Conservation (phyloP, 2,329 filamentous ascomycete genomes). For the Polychaeton citri region DNA sequence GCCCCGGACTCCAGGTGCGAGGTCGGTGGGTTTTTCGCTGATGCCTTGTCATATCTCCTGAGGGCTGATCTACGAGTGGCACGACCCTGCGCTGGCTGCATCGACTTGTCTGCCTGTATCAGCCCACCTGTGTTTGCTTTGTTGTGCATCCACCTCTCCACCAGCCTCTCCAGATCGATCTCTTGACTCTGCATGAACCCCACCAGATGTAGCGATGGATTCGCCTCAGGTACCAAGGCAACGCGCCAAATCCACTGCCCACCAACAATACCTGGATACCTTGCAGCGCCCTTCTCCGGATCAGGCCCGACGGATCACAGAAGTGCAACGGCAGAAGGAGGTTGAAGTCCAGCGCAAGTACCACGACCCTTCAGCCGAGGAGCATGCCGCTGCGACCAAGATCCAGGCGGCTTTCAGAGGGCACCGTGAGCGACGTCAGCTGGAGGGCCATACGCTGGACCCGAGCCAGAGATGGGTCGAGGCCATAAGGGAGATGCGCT, state of each 20-base stretch:
- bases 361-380: constrained; percentile 8
- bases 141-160: too few relatives aligned
- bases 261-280: constrained; percentile 13
- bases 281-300: constrained; percentile 9
- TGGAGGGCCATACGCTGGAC: constrained; percentile 54
- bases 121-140: too few relatives aligned
- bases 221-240: neutral
- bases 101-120: too few relatives aligned
- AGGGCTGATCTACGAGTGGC: too few relatives aligned
- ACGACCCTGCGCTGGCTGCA: too few relatives aligned
- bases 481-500: constrained; percentile 29
- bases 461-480: constrained; percentile 57
- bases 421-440: constrained; percentile 57
- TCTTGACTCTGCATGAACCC: too few relatives aligned
- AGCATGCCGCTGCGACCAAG: constrained; percentile 16
- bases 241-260: constrained; percentile 3
- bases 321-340: constrained; percentile 14
- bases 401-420: constrained; percentile 56
- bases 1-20: too few relatives aligned
- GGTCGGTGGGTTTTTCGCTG: too few relatives aligned
- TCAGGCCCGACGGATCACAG: constrained; percentile 11
- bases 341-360: constrained; percentile 13
- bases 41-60: too few relatives aligned
- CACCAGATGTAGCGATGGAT: too few relatives aligned
- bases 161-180: too few relatives aligned